phyloP scores from a whole-genome alignment of 1,284 basidiomycete species.

The Sanghuangporus baumii region DNA sequence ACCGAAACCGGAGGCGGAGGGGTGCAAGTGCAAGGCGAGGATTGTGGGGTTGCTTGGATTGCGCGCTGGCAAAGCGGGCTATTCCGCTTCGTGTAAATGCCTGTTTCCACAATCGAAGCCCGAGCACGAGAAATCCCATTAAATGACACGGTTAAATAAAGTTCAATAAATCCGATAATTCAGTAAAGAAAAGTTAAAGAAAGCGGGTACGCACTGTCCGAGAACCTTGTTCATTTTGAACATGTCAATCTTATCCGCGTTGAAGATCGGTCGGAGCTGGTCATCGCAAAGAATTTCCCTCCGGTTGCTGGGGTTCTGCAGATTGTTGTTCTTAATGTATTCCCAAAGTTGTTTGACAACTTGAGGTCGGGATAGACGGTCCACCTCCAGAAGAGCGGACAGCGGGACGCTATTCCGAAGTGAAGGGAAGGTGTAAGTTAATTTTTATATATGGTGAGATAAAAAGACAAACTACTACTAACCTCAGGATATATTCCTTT shows the following conservation, averaged over 20 bases:
- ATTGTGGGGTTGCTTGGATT: not conserved
- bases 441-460: not conserved
- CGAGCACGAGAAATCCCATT: not conserved
- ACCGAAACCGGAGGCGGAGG: not conserved
- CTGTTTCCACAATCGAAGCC: slow-evolving; percentile 14
- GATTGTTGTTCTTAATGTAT: slow-evolving; percentile 71
- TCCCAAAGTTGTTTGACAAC: slow-evolving; percentile 85
- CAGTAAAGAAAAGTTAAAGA: not conserved
- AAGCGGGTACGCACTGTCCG: slow-evolving; percentile 51
- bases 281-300: slow-evolving; percentile 80
- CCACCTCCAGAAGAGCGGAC: slow-evolving; percentile 49
- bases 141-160: not conserved
- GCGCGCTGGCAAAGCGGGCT: slow-evolving; percentile 2
- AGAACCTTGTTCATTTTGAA: slow-evolving; percentile 84
- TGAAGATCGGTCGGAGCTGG: slow-evolving; percentile 63
- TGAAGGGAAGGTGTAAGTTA: not conserved
- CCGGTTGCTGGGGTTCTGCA: slow-evolving; percentile 79
- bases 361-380: slow-evolving; percentile 76
- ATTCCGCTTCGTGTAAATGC: slow-evolving; percentile 28
- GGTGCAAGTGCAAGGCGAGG: not conserved
- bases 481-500: slow-evolving; percentile 77
- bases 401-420: slow-evolving; percentile 49
- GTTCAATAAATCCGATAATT: not conserved
- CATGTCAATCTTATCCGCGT: slow-evolving; percentile 76
- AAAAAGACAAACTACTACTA: slow-evolving; percentile 15